Base-by-base conservation (phyloP, 2,329 filamentous ascomycete species). In the Cladosporium cucumerinum region DNA sequence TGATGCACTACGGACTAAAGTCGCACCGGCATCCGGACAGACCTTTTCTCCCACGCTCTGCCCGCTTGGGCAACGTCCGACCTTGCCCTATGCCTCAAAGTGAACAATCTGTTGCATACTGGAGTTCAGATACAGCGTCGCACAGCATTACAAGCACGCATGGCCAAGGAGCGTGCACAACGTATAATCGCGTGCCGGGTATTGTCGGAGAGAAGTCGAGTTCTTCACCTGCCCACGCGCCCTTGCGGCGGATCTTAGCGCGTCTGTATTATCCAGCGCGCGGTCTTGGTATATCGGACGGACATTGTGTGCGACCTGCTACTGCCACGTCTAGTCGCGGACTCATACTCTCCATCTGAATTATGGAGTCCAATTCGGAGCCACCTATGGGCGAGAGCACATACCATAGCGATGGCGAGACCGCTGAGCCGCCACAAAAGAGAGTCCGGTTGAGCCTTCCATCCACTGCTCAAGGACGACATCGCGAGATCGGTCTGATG, bases 401-500 rank as follows among this genome's bases (percentile, higher is more conserved):
- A 16, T 62, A 54, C 28, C 60, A 51, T 49, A 62, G 49, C 32
- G 49, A 62, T 46, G 49, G 59, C 48, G 54, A 39, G 23, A 51
- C 52, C 2, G 49, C 34, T 25, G 60, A 64, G 43, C 61, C 61
- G 10, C 61, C 61, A 21, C 54, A 57, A 34, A 64, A 64, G 46
- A 34, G 61, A 26, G 55, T 64, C 23, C 61, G 61, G 21, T 55
- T 64, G 28, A 64, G 55, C 30, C 54, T 59, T 12, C 61, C 61
- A 6, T 59, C 55, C 43, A 59, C 61, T 25, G 61, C 54, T 21
- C 61, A 66, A 54, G 70, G 66, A 16, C 70, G 68, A 54, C 68
- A 70, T 59, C 77, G 77, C 21, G 80, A 82, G 65, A 77, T 82
- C 30, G 82, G 82, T 11, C 72, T 85, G 63, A 86, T 86, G 83